Conservation (phyloP, 805 yeast genomes). For the Candida adriatica region DNA sequence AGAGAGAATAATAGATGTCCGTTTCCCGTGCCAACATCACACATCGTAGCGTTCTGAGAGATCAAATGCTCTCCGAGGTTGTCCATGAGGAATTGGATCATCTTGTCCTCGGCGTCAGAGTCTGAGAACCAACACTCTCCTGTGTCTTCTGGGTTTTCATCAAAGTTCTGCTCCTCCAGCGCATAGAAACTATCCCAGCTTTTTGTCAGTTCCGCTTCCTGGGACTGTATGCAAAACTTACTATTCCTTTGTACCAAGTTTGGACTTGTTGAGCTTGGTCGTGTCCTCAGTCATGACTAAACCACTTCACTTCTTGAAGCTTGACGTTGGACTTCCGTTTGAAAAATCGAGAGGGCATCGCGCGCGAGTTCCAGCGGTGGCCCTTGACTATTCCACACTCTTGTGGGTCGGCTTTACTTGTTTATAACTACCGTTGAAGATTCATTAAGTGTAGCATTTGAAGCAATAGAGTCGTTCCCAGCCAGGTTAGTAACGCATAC, state of each 20-base stretch:
- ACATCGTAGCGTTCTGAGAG: constrained; percentile 32
- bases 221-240: constrained; percentile 18
- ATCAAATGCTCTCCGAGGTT: constrained; percentile 34
- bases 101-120: constrained; percentile 82
- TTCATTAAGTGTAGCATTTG: no score
- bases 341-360: no score
- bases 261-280: constrained; percentile 59
- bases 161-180: constrained; percentile 64
- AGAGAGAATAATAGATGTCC: constrained; percentile 81
- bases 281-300: constrained; percentile 37
- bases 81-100: constrained; percentile 63
- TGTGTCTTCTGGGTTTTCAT: constrained; percentile 69
- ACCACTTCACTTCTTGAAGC: no score
- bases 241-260: constrained; percentile 82
- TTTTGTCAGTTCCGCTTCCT: no score
- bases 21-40: constrained; percentile 94
- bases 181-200: constrained; percentile 87
- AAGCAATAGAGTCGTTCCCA: no score
- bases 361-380: no score
- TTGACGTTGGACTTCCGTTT: no score
- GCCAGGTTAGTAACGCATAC: constrained; percentile 5
- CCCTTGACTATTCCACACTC: no score
- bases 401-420: no score
- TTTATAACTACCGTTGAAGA: no score
- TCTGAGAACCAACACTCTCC: constrained; percentile 98